phyloP scores from a whole-genome alignment of 495 filamentous ascomycete species.

The Bacidia gigantensis region DNA sequence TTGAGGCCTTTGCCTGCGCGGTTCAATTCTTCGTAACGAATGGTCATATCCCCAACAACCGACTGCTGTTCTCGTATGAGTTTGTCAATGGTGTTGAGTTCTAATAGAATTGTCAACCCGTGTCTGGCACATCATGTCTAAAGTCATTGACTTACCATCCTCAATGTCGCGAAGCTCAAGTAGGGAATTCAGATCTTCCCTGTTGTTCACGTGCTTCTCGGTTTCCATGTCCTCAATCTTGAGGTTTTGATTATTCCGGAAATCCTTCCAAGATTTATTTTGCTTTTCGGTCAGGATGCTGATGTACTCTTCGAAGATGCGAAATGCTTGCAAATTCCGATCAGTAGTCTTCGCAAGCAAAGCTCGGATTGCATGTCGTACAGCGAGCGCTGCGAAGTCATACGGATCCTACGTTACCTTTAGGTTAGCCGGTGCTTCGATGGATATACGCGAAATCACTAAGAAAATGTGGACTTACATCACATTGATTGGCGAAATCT shows the following conservation, averaged over 20 bases:
- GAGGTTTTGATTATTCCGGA: conserved; percentile 28
- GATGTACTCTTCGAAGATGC: conserved; percentile 55
- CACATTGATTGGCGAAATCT: conserved; percentile 49
- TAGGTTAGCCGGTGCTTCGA: too few relatives aligned
- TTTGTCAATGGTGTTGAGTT: conserved; percentile 43
- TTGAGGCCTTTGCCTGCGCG: conserved; percentile 22
- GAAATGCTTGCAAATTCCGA: conserved; percentile 48
- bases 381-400: conserved; percentile 48
- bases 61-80: conserved; percentile 44
- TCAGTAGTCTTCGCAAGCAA: conserved; percentile 45
- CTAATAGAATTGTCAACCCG: background rate
- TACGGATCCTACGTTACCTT: too few relatives aligned
- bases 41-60: conserved; percentile 36
- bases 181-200: conserved; percentile 48
- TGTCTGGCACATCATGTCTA: background rate
- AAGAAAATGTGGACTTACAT: too few relatives aligned
- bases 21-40: conserved; percentile 23
- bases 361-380: conserved; percentile 48
- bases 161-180: conserved; percentile 54
- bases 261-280: conserved; percentile 48
- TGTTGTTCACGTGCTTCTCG: conserved; percentile 26
- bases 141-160: conserved; percentile 27
- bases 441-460: too few relatives aligned
- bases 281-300: conserved; percentile 52
- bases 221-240: conserved; percentile 10